Conservation (phyloP, 805 yeast genomes). For the Myxozyma geophila region DNA sequence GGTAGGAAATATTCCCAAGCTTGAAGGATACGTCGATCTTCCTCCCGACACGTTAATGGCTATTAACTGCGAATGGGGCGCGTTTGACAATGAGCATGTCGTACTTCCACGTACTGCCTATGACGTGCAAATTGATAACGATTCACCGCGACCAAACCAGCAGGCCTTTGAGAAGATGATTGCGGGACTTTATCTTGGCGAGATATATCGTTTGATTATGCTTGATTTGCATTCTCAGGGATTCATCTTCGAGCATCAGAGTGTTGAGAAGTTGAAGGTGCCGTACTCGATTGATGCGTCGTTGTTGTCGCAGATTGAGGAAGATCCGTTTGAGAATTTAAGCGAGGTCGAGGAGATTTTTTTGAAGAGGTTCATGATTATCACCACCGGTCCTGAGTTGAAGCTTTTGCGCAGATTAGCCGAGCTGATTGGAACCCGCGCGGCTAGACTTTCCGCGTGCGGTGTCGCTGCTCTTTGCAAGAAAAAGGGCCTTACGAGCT, state of each 20-base stretch:
- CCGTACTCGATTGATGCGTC: slow-evolving; percentile 87
- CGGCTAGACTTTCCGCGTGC: slow-evolving; percentile 90
- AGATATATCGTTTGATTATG: slow-evolving; percentile 78
- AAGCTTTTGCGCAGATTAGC: slow-evolving; percentile 79
- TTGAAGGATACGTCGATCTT: slow-evolving; percentile 75
- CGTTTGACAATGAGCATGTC: slow-evolving; percentile 87
- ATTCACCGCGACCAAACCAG: slow-evolving; percentile 95
- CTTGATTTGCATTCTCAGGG: slow-evolving; percentile 71
- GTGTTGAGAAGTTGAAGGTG: slow-evolving; percentile 61
- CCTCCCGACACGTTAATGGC: slow-evolving; percentile 77
- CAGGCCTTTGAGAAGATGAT: slow-evolving; percentile 97
- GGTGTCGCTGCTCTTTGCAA: slow-evolving; percentile 93
- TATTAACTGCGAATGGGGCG: slow-evolving; percentile 97
- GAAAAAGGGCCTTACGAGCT: slow-evolving; percentile 71
- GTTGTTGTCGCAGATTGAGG: slow-evolving; percentile 82
- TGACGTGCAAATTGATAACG: slow-evolving; percentile 77
- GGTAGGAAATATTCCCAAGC: slow-evolving; percentile 74
- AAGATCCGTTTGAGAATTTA: slow-evolving; percentile 85
- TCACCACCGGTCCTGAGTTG: slow-evolving; percentile 77
- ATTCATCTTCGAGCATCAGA: slow-evolving; percentile 71
- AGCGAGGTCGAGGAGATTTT: slow-evolving; percentile 73
- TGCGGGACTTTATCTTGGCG: slow-evolving; percentile 95
- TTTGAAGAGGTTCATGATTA: slow-evolving; percentile 59
- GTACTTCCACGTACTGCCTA: slow-evolving; percentile 88
- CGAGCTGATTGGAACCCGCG: slow-evolving; percentile 86